A percentile compares a stretch with the other conserved stretches of the same genome.
These are phyloP conservation scores for Macadamia tetraphylla DNA, from an alignment of 164 flowering plant species.

Conservation along the genomic window DNA sequence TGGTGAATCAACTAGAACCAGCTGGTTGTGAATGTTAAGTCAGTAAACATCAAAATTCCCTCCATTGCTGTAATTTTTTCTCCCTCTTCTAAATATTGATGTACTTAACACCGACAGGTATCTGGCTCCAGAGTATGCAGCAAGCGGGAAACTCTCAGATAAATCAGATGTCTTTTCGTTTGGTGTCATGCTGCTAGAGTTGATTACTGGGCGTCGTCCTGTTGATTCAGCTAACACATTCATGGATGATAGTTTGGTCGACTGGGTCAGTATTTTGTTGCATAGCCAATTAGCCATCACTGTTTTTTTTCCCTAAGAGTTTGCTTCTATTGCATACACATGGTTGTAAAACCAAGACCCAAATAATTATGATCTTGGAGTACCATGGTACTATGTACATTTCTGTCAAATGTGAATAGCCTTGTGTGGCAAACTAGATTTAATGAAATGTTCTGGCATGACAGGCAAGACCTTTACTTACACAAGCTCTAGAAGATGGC, in stretches of 20 bases:
- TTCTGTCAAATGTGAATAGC: not conserved
- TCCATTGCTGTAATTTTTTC: not conserved
- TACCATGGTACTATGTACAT: too few species aligned
- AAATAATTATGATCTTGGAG: too few species aligned
- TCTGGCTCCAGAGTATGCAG: constrained; percentile 93
- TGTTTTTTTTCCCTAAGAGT: not conserved
- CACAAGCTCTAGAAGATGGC: constrained; percentile 65
- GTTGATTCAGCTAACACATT: constrained; percentile 44
- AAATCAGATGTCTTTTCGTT: constrained; percentile 92
- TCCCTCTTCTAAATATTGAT: not conserved
- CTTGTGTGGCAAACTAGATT: not conserved
- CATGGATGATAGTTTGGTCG: constrained; percentile 82
- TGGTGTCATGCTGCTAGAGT: constrained; percentile 89
- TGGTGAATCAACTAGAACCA: not conserved
- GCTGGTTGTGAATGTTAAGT: not conserved
- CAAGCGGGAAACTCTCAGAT: constrained; percentile 84
- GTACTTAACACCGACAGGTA: constrained; percentile 43
- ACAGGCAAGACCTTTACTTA: constrained; percentile 83
- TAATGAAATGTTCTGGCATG: constrained; percentile 13
- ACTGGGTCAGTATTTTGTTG: constrained; percentile 62
- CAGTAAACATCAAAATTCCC: not conserved
- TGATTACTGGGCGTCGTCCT: constrained; percentile 85
- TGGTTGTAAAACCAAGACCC: too few species aligned
- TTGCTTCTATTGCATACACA: too few species aligned
- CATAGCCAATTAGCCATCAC: too few species aligned